Conservation (phyloP, 2,329 filamentous ascomycete species). For the Metarhizium sp. region DNA sequence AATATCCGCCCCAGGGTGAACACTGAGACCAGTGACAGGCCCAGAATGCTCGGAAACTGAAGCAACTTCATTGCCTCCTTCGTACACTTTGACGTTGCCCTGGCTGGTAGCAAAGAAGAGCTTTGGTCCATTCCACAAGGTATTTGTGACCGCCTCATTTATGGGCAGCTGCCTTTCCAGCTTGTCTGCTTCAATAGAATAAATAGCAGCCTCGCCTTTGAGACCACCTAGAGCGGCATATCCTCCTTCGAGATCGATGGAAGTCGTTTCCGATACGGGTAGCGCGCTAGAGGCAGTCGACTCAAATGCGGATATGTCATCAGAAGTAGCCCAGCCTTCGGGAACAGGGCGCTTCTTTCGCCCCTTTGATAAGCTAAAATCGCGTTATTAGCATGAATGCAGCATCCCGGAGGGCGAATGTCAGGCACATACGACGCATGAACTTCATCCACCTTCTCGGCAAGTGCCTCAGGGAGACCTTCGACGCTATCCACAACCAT, state of each 20-base stretch:
- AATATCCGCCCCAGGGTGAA: constrained; percentile 77
- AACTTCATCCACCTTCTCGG: constrained; percentile 66
- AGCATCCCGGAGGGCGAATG: constrained; percentile 5
- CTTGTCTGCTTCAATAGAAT: constrained; percentile 59
- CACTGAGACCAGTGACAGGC: constrained; percentile 62
- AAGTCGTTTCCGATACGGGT: constrained; percentile 38
- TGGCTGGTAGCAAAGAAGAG: constrained; percentile 65
- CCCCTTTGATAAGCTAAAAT: constrained; percentile 67
- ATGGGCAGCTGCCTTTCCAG: constrained; percentile 59
- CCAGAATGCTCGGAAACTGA: constrained; percentile 77
- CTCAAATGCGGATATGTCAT: constrained; percentile 50
- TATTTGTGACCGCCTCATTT: constrained; percentile 57
- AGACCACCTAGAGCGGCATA: constrained; percentile 66
- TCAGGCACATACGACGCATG: constrained; percentile 60
- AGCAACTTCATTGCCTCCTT: constrained; percentile 58
- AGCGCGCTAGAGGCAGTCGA: constrained; percentile 35
- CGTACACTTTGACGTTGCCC: constrained; percentile 72
- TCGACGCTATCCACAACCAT: constrained; percentile 84
- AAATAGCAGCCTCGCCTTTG: constrained; percentile 67
- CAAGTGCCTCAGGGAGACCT: constrained; percentile 61
- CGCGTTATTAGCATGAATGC: neutral
- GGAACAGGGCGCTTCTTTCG: constrained; percentile 85
- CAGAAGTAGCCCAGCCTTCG: constrained; percentile 71
- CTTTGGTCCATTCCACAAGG: constrained; percentile 56
- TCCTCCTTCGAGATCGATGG: constrained; percentile 44